Base-by-base conservation (phyloP, 1,284 basidiomycete species). In the Schizophyllum amplum region DNA sequence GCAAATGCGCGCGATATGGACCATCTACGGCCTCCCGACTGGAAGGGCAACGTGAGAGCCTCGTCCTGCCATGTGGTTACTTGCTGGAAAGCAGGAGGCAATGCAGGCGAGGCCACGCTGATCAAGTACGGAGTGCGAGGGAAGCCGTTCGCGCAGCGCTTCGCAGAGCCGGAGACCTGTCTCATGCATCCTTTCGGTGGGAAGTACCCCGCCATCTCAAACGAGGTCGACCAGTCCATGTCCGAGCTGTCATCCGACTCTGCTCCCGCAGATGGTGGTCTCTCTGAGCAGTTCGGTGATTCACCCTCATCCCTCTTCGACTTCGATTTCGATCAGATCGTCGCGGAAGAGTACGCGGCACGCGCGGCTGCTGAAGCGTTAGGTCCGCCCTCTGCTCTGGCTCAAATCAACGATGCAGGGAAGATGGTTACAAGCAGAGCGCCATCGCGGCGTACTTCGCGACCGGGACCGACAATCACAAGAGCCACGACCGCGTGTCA, bases 121-220 rank as follows among this genome's bases (percentile, higher is more conserved):
- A 9, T 4, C 2, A 21, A 53, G 20, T 20, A 51, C 46, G n/a
- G n/a, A 2, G 33, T 57, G 7, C 15, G 2, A 42, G 26, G 27
- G 1, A 48, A 5, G 21, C 50, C 57, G 21, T 55, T 54, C 33
- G 24, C 49, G 11, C 24, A 24, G 11, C 24, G 23, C 20, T 57
- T 58, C 46, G 17, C 49, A 4, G 42, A 22, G 0, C n/a, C 11
- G n/a, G 42, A 55, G 0, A 52, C 53, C 25, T 55, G 57, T 42
- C 48, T 60, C 13, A 6, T 57, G 26, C 57, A 53, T 4, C 59
- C 59, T 17, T 48, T 47, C n/a, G 59, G 59, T 1, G 55, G 55
- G 0, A 57, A 55, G 25, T 60, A 60, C 51, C 59, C 59, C 0
- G 55, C 50, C 13, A 13, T 60, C 25, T 60, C 59, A 6, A 48